These are phyloP conservation scores for Penicillium parvum DNA, from an alignment of 495 filamentous ascomycete genomes.

Conservation along the genomic window DNA sequence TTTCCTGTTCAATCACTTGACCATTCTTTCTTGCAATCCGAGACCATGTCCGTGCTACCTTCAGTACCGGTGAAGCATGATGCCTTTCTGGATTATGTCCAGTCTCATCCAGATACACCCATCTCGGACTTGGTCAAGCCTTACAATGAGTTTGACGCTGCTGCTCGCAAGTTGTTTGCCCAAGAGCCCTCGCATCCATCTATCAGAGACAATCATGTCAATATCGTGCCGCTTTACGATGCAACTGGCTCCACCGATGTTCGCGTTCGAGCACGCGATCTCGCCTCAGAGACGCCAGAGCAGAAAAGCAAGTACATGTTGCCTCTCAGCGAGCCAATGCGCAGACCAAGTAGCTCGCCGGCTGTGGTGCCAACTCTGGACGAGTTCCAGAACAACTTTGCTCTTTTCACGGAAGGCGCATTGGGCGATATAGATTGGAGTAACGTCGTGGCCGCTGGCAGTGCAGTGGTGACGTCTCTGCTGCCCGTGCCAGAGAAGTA, in stretches of 20 bases:
- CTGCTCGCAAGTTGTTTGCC: constrained; percentile 65
- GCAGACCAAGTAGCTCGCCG: constrained; percentile 55
- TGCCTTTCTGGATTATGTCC: constrained; percentile 41
- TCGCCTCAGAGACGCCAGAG: constrained; percentile 53
- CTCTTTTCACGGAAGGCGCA: constrained; percentile 67
- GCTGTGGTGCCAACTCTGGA: constrained; percentile 60
- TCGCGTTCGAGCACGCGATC: constrained; percentile 58
- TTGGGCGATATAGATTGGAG: constrained; percentile 66
- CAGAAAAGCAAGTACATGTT: constrained; percentile 67
- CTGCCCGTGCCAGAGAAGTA: constrained; percentile 65
- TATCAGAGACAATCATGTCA: constrained; percentile 57
- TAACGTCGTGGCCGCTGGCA: constrained; percentile 74
- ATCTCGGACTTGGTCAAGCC: constrained; percentile 59
- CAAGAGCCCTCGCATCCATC: constrained; percentile 58
- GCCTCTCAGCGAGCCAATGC: constrained; percentile 53
- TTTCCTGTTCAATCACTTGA: too few species aligned
- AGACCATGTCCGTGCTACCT: too few species aligned
- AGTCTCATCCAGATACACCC: constrained; percentile 46
- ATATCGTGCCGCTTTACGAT: constrained; percentile 66
- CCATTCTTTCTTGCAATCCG: too few species aligned
- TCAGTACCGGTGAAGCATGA: constrained; percentile 36
- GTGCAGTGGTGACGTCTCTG: constrained; percentile 68
- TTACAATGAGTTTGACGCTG: constrained; percentile 63
- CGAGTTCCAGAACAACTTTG: constrained; percentile 73
- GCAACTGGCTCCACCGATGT: constrained; percentile 48